Evolutionary conservation across 129 eudicot genomes (phyloP).

Genomic region (Helianthus annuus): DNA sequence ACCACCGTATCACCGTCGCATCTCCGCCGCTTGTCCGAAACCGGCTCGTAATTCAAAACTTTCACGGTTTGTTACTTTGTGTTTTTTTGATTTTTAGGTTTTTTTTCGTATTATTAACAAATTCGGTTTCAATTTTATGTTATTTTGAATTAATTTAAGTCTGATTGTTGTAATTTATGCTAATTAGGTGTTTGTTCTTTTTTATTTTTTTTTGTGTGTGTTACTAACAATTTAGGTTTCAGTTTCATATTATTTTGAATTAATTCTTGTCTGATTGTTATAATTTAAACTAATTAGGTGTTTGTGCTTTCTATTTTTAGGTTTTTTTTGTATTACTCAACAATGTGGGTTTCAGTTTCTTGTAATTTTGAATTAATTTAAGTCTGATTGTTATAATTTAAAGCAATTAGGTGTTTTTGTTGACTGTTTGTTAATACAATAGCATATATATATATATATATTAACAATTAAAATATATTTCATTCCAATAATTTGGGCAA

Average conservation of each 20-base stretch:
- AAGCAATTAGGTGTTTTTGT: background rate
- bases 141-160: background rate
- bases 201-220: too few relatives aligned
- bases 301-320: background rate
- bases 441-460: too few relatives aligned
- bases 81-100: background rate
- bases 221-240: too few relatives aligned
- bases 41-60: background rate
- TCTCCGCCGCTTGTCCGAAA: background rate
- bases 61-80: background rate
- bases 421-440: background rate
- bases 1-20: too few relatives aligned
- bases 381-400: background rate
- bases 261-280: too few relatives aligned
- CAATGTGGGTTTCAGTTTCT: too few relatives aligned
- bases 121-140: background rate
- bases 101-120: background rate
- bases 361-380: background rate
- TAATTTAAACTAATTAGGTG: background rate
- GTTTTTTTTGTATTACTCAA: too few relatives aligned
- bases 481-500: too few relatives aligned
- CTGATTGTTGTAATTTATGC: background rate
- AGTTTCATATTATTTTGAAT: too few relatives aligned
- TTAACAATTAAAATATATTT: too few relatives aligned
- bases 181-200: background rate